A percentile compares a stretch with the other conserved stretches of the same genome.
Evolutionary conservation across 2,329 filamentous ascomycete genomes (phyloP).

Genomic region (Pseudogymnoascus sp.): DNA sequence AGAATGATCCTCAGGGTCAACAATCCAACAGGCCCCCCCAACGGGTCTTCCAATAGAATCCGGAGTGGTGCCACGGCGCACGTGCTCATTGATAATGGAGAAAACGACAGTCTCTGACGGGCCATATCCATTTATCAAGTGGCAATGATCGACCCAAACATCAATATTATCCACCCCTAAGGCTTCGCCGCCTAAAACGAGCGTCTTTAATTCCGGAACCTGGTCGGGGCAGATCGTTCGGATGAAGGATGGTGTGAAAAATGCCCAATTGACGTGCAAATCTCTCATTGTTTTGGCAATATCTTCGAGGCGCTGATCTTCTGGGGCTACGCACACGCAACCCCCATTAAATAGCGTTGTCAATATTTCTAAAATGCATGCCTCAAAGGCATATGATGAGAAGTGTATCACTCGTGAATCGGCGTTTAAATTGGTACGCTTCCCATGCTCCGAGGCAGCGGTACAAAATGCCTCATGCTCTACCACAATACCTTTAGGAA

Average conservation of each 20-base stretch:
- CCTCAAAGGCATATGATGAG: slow-evolving; percentile 10
- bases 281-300: slow-evolving; percentile 55
- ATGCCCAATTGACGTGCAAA: slow-evolving; percentile 42
- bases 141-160: slow-evolving; percentile 30
- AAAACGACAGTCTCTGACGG: slow-evolving; percentile 74
- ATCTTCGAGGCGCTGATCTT: slow-evolving; percentile 62
- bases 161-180: slow-evolving; percentile 46
- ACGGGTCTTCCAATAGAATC: slow-evolving; percentile 23
- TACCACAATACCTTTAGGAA: slow-evolving; percentile 41
- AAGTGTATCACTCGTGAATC: slow-evolving; percentile 33
- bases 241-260: slow-evolving; percentile 46
- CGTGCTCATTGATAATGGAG: neutral
- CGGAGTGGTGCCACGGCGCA: slow-evolving; percentile 20
- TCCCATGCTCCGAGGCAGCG: slow-evolving; percentile 12
- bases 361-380: slow-evolving; percentile 7
- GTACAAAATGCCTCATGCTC: slow-evolving; percentile 19
- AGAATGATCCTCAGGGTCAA: neutral
- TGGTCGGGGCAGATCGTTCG: slow-evolving; percentile 81
- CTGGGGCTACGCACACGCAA: slow-evolving; percentile 56
- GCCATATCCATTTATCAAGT: slow-evolving; percentile 53
- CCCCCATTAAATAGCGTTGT: slow-evolving; percentile 9
- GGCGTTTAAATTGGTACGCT: slow-evolving; percentile 31
- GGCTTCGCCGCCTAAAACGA: slow-evolving; percentile 87
- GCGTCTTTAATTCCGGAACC: slow-evolving; percentile 59
- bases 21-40: slow-evolving; percentile 30